These are phyloP conservation scores for Hypericum perforatum DNA, from an alignment of 345 rosid species.

Conservation along the genomic window DNA sequence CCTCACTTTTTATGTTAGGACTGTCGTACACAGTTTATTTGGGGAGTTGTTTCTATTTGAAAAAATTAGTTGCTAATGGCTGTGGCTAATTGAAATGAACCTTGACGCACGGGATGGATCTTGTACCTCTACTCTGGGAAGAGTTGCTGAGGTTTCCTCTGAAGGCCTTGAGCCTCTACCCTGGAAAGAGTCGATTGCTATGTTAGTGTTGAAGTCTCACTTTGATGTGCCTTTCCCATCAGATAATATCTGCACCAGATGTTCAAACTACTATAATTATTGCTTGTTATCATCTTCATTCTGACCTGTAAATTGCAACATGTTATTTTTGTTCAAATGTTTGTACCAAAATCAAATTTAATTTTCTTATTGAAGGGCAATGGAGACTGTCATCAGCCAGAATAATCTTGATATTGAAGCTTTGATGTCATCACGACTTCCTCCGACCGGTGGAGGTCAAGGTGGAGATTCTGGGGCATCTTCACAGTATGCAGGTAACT, in stretches of 20 bases:
- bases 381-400: slow-evolving; percentile 94
- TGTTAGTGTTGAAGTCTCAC: too few species aligned
- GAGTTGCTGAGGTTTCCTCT: not conserved
- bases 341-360: too few species aligned
- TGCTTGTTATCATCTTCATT: too few species aligned
- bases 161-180: slow-evolving; percentile 1
- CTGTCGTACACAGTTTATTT: too few species aligned
- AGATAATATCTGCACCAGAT: too few species aligned
- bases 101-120: not conserved
- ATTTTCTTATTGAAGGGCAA: slow-evolving; percentile 48
- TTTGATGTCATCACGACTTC: slow-evolving; percentile 65
- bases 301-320: too few species aligned
- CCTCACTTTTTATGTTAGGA: not conserved
- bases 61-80: too few species aligned
- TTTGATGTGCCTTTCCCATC: too few species aligned
- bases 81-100: not conserved
- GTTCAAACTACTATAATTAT: too few species aligned
- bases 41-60: too few species aligned
- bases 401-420: slow-evolving; percentile 91
- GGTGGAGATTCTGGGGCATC: slow-evolving; percentile 52
- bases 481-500: slow-evolving; percentile 54
- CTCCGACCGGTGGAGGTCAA: slow-evolving; percentile 56
- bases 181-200: too few species aligned
- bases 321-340: too few species aligned
- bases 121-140: not conserved